Conservation (phyloP, 1,284 basidiomycete species). For the Moesziomyces globuligerus region DNA sequence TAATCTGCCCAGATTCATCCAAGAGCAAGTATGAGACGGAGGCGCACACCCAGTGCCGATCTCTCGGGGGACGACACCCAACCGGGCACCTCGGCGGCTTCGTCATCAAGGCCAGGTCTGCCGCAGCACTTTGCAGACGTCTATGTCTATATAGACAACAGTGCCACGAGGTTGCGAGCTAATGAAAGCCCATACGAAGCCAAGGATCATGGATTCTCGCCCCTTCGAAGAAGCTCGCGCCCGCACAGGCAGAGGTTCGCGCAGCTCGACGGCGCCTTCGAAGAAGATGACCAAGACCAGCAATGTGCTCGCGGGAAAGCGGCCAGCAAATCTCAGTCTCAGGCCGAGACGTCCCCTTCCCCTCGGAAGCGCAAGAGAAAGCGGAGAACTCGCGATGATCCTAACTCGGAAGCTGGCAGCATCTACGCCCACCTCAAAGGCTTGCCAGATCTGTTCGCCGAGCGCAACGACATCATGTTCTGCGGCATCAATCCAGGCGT, state of each 20-base stretch:
- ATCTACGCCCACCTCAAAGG: slow-evolving; percentile 36
- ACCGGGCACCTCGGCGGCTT: neutral
- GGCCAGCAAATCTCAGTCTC: neutral
- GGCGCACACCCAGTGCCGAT: too few species aligned
- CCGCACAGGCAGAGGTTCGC: neutral
- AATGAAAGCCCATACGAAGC: neutral
- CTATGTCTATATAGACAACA: slow-evolving; percentile 1
- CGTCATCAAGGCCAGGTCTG: neutral
- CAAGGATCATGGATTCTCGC: neutral
- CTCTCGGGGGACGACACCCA: neutral
- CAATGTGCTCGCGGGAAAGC: slow-evolving; percentile 4
- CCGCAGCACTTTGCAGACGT: neutral
- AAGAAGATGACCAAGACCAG: slow-evolving; percentile 1
- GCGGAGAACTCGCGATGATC: slow-evolving; percentile 32
- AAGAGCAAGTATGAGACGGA: neutral
- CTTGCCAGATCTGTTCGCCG: slow-evolving; percentile 33
- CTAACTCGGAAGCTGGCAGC: slow-evolving; percentile 37
- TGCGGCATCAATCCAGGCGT: slow-evolving; percentile 57
- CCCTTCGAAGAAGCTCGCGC: neutral
- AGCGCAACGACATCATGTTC: slow-evolving; percentile 43
- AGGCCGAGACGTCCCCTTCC: neutral
- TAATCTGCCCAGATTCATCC: neutral
- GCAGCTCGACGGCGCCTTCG: neutral
- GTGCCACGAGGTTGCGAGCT: too few species aligned
- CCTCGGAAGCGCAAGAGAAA: slow-evolving; percentile 33